phyloP scores from a whole-genome alignment of 306 rosid genomes.

The Quercus wislizeni region DNA sequence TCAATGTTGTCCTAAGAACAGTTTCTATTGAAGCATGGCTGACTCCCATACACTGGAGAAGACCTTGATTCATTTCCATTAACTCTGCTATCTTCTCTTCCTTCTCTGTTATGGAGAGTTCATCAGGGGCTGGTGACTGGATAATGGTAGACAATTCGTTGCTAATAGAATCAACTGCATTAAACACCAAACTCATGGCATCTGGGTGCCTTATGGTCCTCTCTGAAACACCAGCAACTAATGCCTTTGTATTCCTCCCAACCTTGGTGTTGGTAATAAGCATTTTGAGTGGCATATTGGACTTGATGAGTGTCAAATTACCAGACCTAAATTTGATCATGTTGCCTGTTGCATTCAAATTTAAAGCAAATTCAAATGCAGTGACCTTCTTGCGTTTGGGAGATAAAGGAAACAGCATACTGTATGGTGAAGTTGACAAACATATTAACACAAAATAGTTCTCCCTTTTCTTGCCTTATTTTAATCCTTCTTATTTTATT shows the following conservation, averaged over 20 bases:
- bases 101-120: conserved; percentile 55
- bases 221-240: conserved; percentile 94
- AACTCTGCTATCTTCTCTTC: conserved; percentile 82
- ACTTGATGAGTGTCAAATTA: conserved; percentile 49
- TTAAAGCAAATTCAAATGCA: conserved; percentile 19
- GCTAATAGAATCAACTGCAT: conserved; percentile 85
- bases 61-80: conserved; percentile 97
- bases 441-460: not conserved
- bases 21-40: conserved; percentile 87
- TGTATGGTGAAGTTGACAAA: not conserved
- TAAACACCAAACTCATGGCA: conserved; percentile 78
- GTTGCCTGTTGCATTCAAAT: conserved; percentile 64
- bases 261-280: conserved; percentile 93
- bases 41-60: conserved; percentile 94
- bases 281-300: conserved; percentile 73
- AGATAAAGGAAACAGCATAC: not conserved
- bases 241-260: conserved; percentile 92
- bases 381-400: not conserved
- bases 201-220: conserved; percentile 74
- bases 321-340: conserved; percentile 89
- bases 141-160: conserved; percentile 63
- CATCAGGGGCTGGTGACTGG: conserved; percentile 60
- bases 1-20: conserved; percentile 77
- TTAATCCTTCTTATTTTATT: not conserved
- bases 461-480: not conserved